Evolutionary conservation across 2,329 filamentous ascomycete genomes (phyloP), one percentile per base, ranked within the genome.

Genomic region (Graphilbum ipis-grandicollis): DNA sequence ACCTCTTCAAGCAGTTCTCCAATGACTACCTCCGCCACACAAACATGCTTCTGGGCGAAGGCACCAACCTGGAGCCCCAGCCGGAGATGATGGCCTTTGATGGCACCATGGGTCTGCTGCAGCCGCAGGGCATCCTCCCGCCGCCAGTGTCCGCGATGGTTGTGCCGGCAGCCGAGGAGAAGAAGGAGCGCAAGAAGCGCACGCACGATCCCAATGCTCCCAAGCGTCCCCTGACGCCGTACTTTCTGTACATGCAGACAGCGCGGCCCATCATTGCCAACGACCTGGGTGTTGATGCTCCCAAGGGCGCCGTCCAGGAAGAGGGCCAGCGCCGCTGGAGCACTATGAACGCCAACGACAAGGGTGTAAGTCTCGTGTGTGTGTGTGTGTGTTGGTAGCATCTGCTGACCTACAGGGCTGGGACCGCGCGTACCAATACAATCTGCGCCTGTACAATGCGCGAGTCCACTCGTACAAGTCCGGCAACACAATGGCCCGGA

Each of bases 221-320:
- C 41, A 96, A 94, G 71, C 76, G 86, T 35, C 86, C 88, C 9
- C 59, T 94, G 52, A 96, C 88, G 6, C 85, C 88, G 3, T 94
- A 92, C 65, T 93, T 96, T 65, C 65, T 94, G 42, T 96, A 85
- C 64, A 84, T 93, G 67, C 80, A 92, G 56, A 78, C 80, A 45
- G 84, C 84, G 45, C 80, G 90, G 35, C 71, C 76, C 36, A 78
- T 82, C 53, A 90, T 96, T 47, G 78, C 81, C 39, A 67, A 65
- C 25, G 84, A 92, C 48, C 68, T 93, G 10, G 81, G 79, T 18
- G 54, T 71, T n/a, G 68, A 74, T 41, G 75, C 77, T 8, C 78
- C 79, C 55, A 86, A 88, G 54, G 84, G 84, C 51, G 83, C 86
- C 40, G 81, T 96, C 34, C 79, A 85, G 52, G 75, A 82, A 41